phyloP scores from a whole-genome alignment of 2,329 filamentous ascomycete species.

The Trichoderma sp. region DNA sequence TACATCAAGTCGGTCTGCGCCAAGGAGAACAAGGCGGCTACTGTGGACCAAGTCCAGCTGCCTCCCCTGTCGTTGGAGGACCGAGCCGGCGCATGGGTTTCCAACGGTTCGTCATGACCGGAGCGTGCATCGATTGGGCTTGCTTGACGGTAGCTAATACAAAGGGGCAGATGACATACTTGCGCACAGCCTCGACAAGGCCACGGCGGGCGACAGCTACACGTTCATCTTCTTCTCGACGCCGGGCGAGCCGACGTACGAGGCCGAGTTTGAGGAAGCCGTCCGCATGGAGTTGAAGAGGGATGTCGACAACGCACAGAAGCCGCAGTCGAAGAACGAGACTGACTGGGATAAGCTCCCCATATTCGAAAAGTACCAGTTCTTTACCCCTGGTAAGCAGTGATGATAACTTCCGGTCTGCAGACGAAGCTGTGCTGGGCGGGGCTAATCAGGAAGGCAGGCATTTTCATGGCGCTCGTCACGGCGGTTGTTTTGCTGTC shows the following conservation, averaged over 20 bases:
- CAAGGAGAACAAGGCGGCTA: slow-evolving; percentile 42
- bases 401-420: background rate
- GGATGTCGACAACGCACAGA: slow-evolving; percentile 40
- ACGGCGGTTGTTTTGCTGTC: slow-evolving; percentile 70
- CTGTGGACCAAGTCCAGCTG: slow-evolving; percentile 48
- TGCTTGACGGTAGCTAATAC: background rate
- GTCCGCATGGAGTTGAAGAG: slow-evolving; percentile 77
- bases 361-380: slow-evolving; percentile 92
- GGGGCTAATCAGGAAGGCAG: slow-evolving; percentile 48
- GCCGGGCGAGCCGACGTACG: slow-evolving; percentile 61
- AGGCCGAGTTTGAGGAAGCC: slow-evolving; percentile 63
- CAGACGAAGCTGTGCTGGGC: background rate
- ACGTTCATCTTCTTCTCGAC: slow-evolving; percentile 77
- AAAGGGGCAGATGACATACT: slow-evolving; percentile 52
- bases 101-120: slow-evolving; percentile 45
- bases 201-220: slow-evolving; percentile 54
- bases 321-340: slow-evolving; percentile 44
- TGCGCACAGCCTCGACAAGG: slow-evolving; percentile 49
- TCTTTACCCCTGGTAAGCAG: slow-evolving; percentile 76
- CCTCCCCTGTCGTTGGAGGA: slow-evolving; percentile 44
- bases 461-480: slow-evolving; percentile 84
- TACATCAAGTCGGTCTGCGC: slow-evolving; percentile 53
- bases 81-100: slow-evolving; percentile 49
- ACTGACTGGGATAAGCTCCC: slow-evolving; percentile 50
- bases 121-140: background rate